Percentiles rank a stretch among this genome's conserved stretches.
Evolutionary conservation across 306 rosid species (phyloP).

Genomic region (Mucuna pruriens): DNA sequence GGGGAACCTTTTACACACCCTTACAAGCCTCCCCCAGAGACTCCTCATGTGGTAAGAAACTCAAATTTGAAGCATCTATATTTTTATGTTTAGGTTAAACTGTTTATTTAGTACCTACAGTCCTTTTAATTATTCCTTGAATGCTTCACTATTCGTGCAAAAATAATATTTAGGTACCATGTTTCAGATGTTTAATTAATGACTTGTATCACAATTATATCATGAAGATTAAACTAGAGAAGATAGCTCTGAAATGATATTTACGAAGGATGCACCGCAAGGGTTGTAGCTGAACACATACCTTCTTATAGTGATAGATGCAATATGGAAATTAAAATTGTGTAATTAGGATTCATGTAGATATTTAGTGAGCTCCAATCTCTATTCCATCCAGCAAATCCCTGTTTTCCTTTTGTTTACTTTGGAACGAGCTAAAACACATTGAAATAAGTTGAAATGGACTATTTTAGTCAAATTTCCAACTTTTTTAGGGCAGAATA

Average conservation of each 20-base stretch:
- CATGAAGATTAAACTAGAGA: background rate
- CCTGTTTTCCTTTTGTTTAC: background rate
- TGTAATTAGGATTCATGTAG: background rate
- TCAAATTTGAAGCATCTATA: conserved; percentile 22
- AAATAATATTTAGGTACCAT: background rate
- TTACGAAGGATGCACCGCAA: background rate
- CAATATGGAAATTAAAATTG: background rate
- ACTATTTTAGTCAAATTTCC: background rate
- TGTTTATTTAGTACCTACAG: background rate
- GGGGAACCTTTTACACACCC: conserved; percentile 97
- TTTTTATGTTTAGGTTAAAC: conserved; percentile 31
- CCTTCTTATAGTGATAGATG: background rate
- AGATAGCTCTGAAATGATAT: background rate
- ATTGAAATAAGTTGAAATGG: background rate
- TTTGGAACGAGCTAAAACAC: background rate
- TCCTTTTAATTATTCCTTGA: conserved; percentile 3
- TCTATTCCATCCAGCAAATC: background rate
- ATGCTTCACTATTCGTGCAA: conserved; percentile 15
- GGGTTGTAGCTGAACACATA: background rate
- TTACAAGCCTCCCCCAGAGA: conserved; percentile 82
- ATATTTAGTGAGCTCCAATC: background rate
- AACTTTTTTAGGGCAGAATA: background rate
- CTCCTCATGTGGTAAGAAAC: conserved; percentile 84
- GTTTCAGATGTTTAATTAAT: background rate
- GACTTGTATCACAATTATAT: background rate